phyloP scores from a whole-genome alignment of 441 rosid species.

The Pelargonium fulgidum region DNA sequence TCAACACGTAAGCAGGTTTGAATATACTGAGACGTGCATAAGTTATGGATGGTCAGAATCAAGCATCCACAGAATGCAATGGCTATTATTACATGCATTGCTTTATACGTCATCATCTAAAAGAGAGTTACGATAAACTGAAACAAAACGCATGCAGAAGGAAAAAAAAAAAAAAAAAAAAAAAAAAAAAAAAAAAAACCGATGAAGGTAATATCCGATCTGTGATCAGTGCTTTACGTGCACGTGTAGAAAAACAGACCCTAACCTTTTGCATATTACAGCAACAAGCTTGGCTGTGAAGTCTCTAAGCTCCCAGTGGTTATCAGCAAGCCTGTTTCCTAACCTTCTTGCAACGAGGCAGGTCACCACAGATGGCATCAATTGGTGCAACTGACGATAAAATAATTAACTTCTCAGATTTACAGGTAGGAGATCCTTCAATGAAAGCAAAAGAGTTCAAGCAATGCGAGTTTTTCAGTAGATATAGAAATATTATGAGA shows the following conservation, averaged over 20 bases:
- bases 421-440: conserved; percentile 21
- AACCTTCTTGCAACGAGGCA: conserved; percentile 93
- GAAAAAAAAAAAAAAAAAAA: too few relatives aligned
- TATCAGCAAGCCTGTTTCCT: conserved; percentile 81
- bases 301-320: conserved; percentile 96
- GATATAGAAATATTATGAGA: too few relatives aligned
- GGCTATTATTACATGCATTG: background rate
- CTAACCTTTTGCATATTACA: conserved; percentile 78
- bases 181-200: background rate
- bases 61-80: background rate
- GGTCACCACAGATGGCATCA: conserved; percentile 97
- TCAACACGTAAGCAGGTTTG: background rate
- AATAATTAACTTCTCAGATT: conserved; percentile 33
- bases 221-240: conserved; percentile 15
- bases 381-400: conserved; percentile 77
- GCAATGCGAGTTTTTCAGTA: background rate
- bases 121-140: background rate
- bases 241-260: too few relatives aligned
- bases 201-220: background rate
- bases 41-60: background rate
- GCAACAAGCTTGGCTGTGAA: conserved; percentile 76
- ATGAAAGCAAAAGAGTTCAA: background rate
- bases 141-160: background rate
- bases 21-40: background rate
- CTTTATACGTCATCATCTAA: background rate